phyloP scores from a whole-genome alignment of 257 asterid genomes.

The Asclepias syriaca region DNA sequence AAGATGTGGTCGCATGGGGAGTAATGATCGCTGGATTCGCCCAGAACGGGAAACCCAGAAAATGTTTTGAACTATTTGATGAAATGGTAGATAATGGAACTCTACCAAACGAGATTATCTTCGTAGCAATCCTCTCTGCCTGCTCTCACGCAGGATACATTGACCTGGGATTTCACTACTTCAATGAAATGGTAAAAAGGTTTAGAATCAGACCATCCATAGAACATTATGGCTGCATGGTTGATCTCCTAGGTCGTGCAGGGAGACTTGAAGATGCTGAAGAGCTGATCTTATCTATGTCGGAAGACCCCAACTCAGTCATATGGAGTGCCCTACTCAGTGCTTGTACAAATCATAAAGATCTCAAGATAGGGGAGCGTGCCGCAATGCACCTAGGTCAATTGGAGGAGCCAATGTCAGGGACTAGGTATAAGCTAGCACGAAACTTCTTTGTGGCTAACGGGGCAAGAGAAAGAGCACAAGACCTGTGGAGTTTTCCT shows the following conservation, averaged over 20 bases:
- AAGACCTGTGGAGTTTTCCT: slow-evolving; percentile 6
- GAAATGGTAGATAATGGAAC: slow-evolving; percentile 17
- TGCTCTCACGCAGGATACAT: slow-evolving; percentile 29
- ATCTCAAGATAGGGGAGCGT: slow-evolving; percentile 16
- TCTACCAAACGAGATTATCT: slow-evolving; percentile 21
- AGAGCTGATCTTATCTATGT: slow-evolving; percentile 21
- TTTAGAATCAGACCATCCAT: slow-evolving; percentile 23
- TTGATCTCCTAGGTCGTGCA: slow-evolving; percentile 29
- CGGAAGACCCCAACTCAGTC: slow-evolving; percentile 19
- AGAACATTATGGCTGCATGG: slow-evolving; percentile 36
- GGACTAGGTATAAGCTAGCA: slow-evolving; percentile 25
- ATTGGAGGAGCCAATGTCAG: slow-evolving; percentile 19
- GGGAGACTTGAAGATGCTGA: slow-evolving; percentile 26
- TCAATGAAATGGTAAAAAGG: slow-evolving; percentile 19
- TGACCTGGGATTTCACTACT: slow-evolving; percentile 20
- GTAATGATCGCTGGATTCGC: slow-evolving; percentile 27
- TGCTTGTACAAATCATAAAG: slow-evolving; percentile 26
- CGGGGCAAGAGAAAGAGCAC: slow-evolving; percentile 11
- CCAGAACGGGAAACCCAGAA: slow-evolving; percentile 17
- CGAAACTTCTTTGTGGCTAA: slow-evolving; percentile 12
- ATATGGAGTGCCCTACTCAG: slow-evolving; percentile 29
- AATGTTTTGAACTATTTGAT: slow-evolving; percentile 23
- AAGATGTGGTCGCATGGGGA: slow-evolving; percentile 31
- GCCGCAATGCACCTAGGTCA: slow-evolving; percentile 7
- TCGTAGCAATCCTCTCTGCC: slow-evolving; percentile 25